Evolutionary conservation across 2,329 filamentous ascomycete species (phyloP).

Genomic region (Myriosclerotinia scirpicola): DNA sequence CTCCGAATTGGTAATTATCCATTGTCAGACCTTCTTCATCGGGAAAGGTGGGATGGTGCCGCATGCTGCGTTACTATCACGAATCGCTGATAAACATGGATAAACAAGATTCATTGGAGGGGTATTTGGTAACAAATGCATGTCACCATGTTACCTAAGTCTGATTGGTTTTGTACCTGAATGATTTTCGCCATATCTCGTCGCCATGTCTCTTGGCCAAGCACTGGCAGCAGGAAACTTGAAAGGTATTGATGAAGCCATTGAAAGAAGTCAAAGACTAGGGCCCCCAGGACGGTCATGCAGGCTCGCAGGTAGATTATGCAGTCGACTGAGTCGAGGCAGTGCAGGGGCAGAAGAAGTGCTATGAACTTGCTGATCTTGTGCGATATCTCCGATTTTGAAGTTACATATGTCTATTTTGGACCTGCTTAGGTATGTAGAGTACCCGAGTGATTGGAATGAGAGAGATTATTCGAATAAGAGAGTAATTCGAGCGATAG

Average conservation of each 20-base stretch:
- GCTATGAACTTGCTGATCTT: too few species aligned
- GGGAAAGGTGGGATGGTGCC: conserved; percentile 1
- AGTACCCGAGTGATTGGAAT: too few species aligned
- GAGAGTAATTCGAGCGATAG: too few species aligned
- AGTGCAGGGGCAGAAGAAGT: too few species aligned
- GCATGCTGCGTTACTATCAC: neutral
- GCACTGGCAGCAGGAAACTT: neutral
- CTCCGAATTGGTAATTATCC: neutral
- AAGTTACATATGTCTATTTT: too few species aligned
- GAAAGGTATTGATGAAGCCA: neutral
- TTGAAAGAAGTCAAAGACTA: too few species aligned
- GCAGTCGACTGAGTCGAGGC: neutral
- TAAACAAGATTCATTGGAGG: neutral
- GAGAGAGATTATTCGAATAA: too few species aligned
- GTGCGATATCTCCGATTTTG: too few species aligned
- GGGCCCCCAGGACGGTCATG: too few species aligned
- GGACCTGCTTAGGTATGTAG: too few species aligned
- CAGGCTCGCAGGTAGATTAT: neutral
- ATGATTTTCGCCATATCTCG: neutral
- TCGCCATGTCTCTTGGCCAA: neutral
- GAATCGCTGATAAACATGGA: conserved; percentile 11
- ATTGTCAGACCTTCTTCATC: conserved; percentile 9
- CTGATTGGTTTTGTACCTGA: conserved; percentile 3
- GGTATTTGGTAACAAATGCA: neutral
- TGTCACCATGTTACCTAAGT: neutral